These are phyloP conservation scores for Syzygium oleosum DNA, from an alignment of 345 rosid genomes.

Conservation along the genomic window DNA sequence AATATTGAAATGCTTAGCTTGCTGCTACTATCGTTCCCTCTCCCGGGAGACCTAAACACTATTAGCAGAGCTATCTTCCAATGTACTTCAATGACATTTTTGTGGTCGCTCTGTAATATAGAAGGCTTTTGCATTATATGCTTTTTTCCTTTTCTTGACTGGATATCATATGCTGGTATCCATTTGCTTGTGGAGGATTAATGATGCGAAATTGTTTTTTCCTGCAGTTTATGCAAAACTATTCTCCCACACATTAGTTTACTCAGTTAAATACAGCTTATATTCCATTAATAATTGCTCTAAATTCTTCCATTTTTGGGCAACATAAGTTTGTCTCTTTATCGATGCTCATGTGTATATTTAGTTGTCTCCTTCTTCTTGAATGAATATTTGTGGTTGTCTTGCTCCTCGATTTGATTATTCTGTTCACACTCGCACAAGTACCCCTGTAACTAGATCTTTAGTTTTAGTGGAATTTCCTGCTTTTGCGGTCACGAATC, in stretches of 20 bases:
- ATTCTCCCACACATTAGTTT: neutral
- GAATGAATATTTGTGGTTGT: neutral
- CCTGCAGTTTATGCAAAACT: neutral
- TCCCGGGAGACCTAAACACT: neutral
- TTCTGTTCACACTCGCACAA: neutral
- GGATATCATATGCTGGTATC: neutral
- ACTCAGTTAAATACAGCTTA: neutral
- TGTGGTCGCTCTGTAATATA: neutral
- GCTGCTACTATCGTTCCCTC: neutral
- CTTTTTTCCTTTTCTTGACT: neutral
- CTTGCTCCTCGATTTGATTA: neutral
- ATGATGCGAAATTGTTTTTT: neutral
- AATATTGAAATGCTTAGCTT: neutral
- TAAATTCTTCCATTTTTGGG: neutral
- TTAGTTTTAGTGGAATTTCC: neutral
- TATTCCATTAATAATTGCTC: neutral
- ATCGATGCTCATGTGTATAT: neutral
- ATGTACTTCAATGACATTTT: neutral
- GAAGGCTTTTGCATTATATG: neutral
- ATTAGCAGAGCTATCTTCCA: neutral
- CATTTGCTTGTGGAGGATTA: neutral
- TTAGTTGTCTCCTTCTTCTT: neutral
- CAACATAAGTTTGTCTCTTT: neutral
- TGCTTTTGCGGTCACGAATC: neutral
- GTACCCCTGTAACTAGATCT: neutral